Percentiles rank a stretch among this genome's conserved stretches.
Evolutionary conservation across 768 basidiomycete species (phyloP).

Genomic region (Exidia glandulosa): DNA sequence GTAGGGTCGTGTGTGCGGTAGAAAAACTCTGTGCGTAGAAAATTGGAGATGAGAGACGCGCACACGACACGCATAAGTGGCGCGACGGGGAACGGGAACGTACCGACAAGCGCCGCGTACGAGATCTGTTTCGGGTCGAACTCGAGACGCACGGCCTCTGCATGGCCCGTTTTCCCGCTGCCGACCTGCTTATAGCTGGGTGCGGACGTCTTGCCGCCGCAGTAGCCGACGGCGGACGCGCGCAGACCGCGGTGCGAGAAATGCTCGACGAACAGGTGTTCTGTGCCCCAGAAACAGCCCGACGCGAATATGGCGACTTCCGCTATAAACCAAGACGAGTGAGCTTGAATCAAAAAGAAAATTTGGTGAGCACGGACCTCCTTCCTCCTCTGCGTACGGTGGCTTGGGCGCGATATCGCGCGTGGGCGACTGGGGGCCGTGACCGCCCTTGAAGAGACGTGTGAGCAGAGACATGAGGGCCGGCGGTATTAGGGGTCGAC

Average conservation of each 20-base stretch:
- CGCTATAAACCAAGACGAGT: background rate
- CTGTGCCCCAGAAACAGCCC: slow-evolving; percentile 15
- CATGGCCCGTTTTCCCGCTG: slow-evolving; percentile 30
- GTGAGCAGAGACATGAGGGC: too few species aligned
- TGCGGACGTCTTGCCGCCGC: slow-evolving; percentile 7
- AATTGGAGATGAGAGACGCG: background rate
- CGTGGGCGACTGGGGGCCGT: background rate
- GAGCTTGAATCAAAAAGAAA: background rate
- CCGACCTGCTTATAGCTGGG: slow-evolving; percentile 30
- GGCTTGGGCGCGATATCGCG: background rate
- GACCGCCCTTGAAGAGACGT: too few species aligned
- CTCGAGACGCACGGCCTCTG: slow-evolving; percentile 29
- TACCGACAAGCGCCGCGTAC: slow-evolving; percentile 31
- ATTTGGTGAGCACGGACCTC: background rate
- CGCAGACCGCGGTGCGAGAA: slow-evolving; percentile 6
- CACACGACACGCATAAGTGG: background rate
- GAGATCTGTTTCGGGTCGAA: slow-evolving; percentile 28
- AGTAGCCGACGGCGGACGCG: slow-evolving; percentile 10
- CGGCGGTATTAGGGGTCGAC: too few species aligned
- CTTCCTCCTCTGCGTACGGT: background rate
- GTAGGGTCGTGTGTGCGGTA: slow-evolving; percentile 35
- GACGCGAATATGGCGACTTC: slow-evolving; percentile 11
- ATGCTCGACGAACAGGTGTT: slow-evolving; percentile 8
- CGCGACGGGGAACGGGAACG: background rate
- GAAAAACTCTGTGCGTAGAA: slow-evolving; percentile 21